These are phyloP conservation scores for Protea cynaroides DNA, from an alignment of 164 flowering plant genomes.

Conservation along the genomic window DNA sequence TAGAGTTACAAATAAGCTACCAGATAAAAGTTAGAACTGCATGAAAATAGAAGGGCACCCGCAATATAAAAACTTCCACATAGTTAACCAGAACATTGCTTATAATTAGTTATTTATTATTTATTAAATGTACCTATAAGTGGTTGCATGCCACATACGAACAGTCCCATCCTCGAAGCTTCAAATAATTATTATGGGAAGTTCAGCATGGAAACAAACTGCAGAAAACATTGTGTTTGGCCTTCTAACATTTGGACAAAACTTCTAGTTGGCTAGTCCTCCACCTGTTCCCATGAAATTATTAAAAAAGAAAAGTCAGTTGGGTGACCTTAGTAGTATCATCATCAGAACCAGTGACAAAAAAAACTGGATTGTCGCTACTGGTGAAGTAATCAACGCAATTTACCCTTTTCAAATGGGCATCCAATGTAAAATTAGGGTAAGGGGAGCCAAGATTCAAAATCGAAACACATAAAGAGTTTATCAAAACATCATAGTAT, in stretches of 20 bases:
- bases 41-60: not conserved
- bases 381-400: slow-evolving; percentile 39
- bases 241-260: slow-evolving; percentile 38
- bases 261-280: slow-evolving; percentile 36
- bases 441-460: slow-evolving; percentile 40
- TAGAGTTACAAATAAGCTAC: not conserved
- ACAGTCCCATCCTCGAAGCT: slow-evolving; percentile 15
- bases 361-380: slow-evolving; percentile 33
- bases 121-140: slow-evolving; percentile 22
- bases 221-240: slow-evolving; percentile 41
- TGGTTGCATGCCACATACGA: slow-evolving; percentile 36
- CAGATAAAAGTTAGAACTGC: not conserved
- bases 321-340: slow-evolving; percentile 34
- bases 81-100: no score
- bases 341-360: slow-evolving; percentile 41
- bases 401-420: slow-evolving; percentile 32
- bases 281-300: slow-evolving; percentile 20
- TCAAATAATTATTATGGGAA: slow-evolving; percentile 36
- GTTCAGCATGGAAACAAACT: slow-evolving; percentile 40
- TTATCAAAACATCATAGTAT: not conserved
- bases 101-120: no score
- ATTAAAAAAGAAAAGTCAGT: not conserved
- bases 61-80: not conserved
- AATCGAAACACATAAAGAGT: slow-evolving; percentile 17
- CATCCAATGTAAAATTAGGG: slow-evolving; percentile 37